A percentile compares a stretch with the other conserved stretches of the same genome.
These are phyloP conservation scores for Amaranthus tricolor DNA, from an alignment of 179 eudicot species.

Conservation along the genomic window DNA sequence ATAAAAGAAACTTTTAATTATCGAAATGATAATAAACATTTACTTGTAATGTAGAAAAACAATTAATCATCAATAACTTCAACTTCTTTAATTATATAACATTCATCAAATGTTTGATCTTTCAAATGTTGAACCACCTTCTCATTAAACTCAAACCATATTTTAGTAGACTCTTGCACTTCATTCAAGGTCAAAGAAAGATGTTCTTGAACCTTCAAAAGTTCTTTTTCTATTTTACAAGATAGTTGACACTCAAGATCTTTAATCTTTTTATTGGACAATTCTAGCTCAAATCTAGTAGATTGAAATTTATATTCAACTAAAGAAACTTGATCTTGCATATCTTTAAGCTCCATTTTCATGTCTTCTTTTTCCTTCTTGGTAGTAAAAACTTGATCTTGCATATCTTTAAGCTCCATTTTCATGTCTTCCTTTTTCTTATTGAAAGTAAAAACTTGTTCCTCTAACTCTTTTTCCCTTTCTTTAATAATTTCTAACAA, in stretches of 20 bases:
- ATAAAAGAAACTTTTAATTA: too few species aligned
- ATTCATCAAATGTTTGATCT: not conserved
- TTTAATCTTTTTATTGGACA: not conserved
- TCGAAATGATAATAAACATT: not conserved
- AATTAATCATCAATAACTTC: not conserved
- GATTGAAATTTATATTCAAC: not conserved
- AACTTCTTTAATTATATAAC: not conserved
- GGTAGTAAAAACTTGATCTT: not conserved
- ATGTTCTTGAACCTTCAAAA: not conserved
- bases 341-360: not conserved
- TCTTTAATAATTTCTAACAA: too few species aligned
- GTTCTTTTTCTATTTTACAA: not conserved
- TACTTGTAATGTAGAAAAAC: not conserved
- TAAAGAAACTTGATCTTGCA: not conserved
- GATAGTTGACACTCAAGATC: not conserved
- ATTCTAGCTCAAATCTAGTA: not conserved
- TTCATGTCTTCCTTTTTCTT: not conserved
- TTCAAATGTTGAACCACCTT: not conserved
- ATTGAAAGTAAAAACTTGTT: not conserved
- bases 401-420: not conserved
- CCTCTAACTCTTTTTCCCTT: too few species aligned
- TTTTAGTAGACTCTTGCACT: constrained; percentile 4
- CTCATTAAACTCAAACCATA: not conserved
- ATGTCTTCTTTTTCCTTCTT: not conserved
- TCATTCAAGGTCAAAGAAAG: constrained; percentile 5